Conservation (phyloP, 352 stramenopile genomes). For the Globisporangium iwayamae region DNA sequence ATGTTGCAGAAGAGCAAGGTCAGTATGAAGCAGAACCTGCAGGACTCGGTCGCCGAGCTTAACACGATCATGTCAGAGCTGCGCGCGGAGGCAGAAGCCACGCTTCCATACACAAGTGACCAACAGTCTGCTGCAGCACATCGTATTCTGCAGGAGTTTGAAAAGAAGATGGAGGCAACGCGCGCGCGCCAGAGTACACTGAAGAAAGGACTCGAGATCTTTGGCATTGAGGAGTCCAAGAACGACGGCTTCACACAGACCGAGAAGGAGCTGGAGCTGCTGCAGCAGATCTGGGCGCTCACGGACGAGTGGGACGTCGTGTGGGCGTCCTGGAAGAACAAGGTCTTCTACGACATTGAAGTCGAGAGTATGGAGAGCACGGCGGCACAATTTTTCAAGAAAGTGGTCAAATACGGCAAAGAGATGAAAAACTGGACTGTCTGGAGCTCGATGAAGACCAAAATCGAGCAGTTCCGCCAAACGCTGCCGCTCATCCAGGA, state of each 20-base stretch:
- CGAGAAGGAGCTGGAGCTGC: conserved; percentile 86
- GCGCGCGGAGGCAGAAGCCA: conserved; percentile 63
- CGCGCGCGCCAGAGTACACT: conserved; percentile 62
- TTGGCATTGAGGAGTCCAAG: conserved; percentile 85
- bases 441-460: conserved; percentile 91
- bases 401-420: conserved; percentile 91
- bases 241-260: conserved; percentile 85
- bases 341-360: conserved; percentile 90
- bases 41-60: conserved; percentile 87
- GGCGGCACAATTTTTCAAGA: conserved; percentile 89
- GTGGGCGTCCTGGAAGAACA: conserved; percentile 91
- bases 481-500: conserved; percentile 92
- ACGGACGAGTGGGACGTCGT: conserved; percentile 86
- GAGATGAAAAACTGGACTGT: conserved; percentile 92
- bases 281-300: conserved; percentile 90
- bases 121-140: conserved; percentile 50
- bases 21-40: conserved; percentile 94
- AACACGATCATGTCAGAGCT: conserved; percentile 84
- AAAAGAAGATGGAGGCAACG: conserved; percentile 85
- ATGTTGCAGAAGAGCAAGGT: conserved; percentile 92
- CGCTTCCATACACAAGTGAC: conserved; percentile 71
- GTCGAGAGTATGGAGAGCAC: conserved; percentile 90
- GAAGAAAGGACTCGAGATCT: conserved; percentile 92
- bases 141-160: conserved; percentile 80
- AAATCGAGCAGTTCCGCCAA: conserved; percentile 92